Percentiles rank a stretch among this genome's conserved stretches.
phyloP scores from a whole-genome alignment of 371 early-diverging fungal species.

The Mucor saturninus region DNA sequence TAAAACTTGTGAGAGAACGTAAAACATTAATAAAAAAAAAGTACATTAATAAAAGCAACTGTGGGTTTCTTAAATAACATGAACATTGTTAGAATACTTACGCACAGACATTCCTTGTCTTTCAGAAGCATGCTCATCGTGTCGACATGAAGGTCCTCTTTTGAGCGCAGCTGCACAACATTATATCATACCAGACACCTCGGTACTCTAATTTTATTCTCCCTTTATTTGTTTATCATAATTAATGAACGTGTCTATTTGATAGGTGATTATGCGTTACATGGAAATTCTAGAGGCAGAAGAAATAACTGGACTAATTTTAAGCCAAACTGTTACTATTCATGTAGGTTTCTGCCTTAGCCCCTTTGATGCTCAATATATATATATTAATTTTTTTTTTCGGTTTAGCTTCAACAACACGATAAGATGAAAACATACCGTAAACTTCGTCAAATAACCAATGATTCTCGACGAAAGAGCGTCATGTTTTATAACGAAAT shows the following conservation, averaged over 20 bases:
- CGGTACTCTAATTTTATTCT: conserved; percentile 41
- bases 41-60: background rate
- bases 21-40: conserved; percentile 12
- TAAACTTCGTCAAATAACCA: conserved; percentile 62
- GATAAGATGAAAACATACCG: conserved; percentile 67
- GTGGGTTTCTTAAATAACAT: background rate
- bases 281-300: conserved; percentile 64
- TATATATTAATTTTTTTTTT: conserved; percentile 10
- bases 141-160: conserved; percentile 38
- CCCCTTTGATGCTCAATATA: background rate
- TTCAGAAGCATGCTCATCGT: conserved; percentile 45
- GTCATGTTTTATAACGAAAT: conserved; percentile 73
- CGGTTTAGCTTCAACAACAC: conserved; percentile 61
- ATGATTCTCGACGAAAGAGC: conserved; percentile 59
- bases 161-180: conserved; percentile 50
- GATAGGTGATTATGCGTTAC: conserved; percentile 62
- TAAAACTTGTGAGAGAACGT: conserved; percentile 68
- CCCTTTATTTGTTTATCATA: background rate
- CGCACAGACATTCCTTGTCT: conserved; percentile 72
- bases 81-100: conserved; percentile 51
- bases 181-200: conserved; percentile 58
- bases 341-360: conserved; percentile 40
- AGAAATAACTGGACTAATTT: conserved; percentile 63
- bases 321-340: conserved; percentile 71
- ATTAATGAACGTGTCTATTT: conserved; percentile 14